A percentile compares a stretch with the other conserved stretches of the same genome.
Conservation (phyloP, 257 asterid genomes). For the Jacaranda mimosifolia region DNA sequence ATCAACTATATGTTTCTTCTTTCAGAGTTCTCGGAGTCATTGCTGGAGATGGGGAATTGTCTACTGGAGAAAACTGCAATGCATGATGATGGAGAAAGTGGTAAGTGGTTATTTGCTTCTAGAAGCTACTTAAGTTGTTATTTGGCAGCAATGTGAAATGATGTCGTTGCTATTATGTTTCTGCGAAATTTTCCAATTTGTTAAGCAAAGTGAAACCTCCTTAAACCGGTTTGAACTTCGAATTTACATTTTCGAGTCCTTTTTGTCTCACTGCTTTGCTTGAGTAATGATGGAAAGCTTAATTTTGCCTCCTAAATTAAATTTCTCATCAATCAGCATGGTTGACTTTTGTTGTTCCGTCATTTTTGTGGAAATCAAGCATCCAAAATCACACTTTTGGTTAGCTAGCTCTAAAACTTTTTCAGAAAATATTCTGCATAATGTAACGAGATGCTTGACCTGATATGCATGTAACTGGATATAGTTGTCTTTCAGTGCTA, state of each 20-base stretch:
- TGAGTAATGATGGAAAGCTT: not conserved
- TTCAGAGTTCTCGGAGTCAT: conserved; percentile 94
- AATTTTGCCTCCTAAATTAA: conserved; percentile 5
- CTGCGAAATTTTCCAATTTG: not conserved
- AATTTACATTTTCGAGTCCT: not conserved
- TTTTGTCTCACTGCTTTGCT: not conserved
- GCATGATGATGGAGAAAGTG: conserved; percentile 73
- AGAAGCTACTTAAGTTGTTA: conserved; percentile 14
- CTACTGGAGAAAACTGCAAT: conserved; percentile 81
- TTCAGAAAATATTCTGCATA: not conserved
- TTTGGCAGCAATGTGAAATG: conserved; percentile 24
- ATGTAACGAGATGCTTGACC: conserved; percentile 9
- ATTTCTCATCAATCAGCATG: conserved; percentile 8
- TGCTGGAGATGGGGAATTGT: conserved; percentile 93
- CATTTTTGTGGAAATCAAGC: not conserved
- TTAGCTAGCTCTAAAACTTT: not conserved
- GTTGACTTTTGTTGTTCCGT: conserved; percentile 18
- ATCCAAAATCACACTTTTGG: too few species aligned
- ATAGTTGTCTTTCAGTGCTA: conserved; percentile 15
- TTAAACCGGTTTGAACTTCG: not conserved
- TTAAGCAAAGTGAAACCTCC: conserved; percentile 5
- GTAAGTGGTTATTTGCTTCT: conserved; percentile 50
- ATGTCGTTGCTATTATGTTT: conserved; percentile 6
- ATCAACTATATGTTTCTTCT: conserved; percentile 29
- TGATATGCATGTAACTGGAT: conserved; percentile 20